These are phyloP conservation scores for Ogataea pini DNA, from an alignment of 805 yeast species.

Conservation along the genomic window DNA sequence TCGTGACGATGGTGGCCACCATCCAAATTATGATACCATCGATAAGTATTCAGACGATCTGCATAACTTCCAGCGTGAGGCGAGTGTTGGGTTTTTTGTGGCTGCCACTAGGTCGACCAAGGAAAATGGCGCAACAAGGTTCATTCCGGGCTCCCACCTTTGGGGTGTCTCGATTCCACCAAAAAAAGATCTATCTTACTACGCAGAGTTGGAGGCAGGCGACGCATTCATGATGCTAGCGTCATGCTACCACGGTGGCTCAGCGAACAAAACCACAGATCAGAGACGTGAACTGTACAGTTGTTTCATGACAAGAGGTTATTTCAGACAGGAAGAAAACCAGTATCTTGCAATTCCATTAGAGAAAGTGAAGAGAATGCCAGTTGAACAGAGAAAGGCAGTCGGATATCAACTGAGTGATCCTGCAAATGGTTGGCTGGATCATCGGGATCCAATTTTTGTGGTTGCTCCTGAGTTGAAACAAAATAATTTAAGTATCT, in stretches of 20 bases:
- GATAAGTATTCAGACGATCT: conserved; percentile 18
- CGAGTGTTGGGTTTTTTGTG: conserved; percentile 28
- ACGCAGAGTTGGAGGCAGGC: conserved; percentile 31
- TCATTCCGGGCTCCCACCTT: conserved; percentile 35
- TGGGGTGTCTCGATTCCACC: conserved; percentile 31
- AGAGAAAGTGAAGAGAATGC: conserved; percentile 19
- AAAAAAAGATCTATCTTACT: conserved; percentile 17
- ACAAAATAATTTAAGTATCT: conserved; percentile 11
- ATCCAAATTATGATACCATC: conserved; percentile 26
- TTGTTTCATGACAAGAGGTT: conserved; percentile 27
- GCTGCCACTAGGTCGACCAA: conserved; percentile 31
- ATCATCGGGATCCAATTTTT: conserved; percentile 20
- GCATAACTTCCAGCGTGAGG: conserved; percentile 21
- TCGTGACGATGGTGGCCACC: conserved; percentile 34
- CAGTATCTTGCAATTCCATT: conserved; percentile 22
- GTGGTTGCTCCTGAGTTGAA: conserved; percentile 16
- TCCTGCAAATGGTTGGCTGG: conserved; percentile 24
- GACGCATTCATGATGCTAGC: conserved; percentile 31
- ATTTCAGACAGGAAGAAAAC: conserved; percentile 31
- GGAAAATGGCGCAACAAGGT: conserved; percentile 35
- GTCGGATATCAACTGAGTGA: conserved; percentile 23
- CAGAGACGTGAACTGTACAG: conserved; percentile 26
- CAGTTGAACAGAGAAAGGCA: conserved; percentile 11
- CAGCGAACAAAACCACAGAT: conserved; percentile 27
- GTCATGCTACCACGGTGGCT: conserved; percentile 30